A percentile compares a stretch with the other conserved stretches of the same genome.
These are phyloP conservation scores for Paecilomyces niveus DNA, from an alignment of 2,329 filamentous ascomycete genomes.

Conservation along the genomic window DNA sequence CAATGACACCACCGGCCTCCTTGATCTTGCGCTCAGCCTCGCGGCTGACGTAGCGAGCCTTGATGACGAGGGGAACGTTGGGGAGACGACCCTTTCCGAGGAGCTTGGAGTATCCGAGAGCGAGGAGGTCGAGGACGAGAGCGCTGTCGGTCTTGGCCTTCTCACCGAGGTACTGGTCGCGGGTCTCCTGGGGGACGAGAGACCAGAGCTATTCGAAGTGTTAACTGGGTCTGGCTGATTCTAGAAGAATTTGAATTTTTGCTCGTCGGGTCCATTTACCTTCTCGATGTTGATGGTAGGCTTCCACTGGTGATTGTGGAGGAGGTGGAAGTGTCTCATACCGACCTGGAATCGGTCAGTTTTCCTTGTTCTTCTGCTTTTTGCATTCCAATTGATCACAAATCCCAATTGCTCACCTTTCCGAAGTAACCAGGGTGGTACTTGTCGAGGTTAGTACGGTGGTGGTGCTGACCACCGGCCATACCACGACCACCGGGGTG, in stretches of 20 bases:
- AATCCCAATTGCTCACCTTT: constrained; percentile 53
- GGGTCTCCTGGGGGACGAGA: constrained; percentile 85
- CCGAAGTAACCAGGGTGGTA: constrained; percentile 99
- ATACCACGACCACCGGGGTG: constrained; percentile 71
- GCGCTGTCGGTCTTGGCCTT: constrained; percentile 80
- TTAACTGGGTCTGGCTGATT: background rate
- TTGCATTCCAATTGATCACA: background rate
- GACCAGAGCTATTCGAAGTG: constrained; percentile 68
- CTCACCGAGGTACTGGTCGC: constrained; percentile 77
- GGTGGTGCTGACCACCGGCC: constrained; percentile 99
- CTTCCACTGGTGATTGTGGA: constrained; percentile 96
- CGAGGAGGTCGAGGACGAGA: constrained; percentile 94
- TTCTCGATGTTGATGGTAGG: constrained; percentile 98
- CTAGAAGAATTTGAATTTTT: constrained; percentile 1
- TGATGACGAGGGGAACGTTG: constrained; percentile 86
- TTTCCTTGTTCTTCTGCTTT: background rate
- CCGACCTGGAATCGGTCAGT: constrained; percentile 57
- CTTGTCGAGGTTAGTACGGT: constrained; percentile 87
- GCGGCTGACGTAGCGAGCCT: constrained; percentile 89
- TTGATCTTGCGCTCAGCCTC: constrained; percentile 99
- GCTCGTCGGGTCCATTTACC: constrained; percentile 44
- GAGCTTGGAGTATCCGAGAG: constrained; percentile 96
- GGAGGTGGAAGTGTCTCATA: constrained; percentile 96
- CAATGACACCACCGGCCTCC: constrained; percentile 89
- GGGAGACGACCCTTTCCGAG: constrained; percentile 97